Evolutionary conservation across 2,329 filamentous ascomycete species (phyloP), one percentile per base, ranked within the genome.

Genomic region (Fusarium multiceps): DNA sequence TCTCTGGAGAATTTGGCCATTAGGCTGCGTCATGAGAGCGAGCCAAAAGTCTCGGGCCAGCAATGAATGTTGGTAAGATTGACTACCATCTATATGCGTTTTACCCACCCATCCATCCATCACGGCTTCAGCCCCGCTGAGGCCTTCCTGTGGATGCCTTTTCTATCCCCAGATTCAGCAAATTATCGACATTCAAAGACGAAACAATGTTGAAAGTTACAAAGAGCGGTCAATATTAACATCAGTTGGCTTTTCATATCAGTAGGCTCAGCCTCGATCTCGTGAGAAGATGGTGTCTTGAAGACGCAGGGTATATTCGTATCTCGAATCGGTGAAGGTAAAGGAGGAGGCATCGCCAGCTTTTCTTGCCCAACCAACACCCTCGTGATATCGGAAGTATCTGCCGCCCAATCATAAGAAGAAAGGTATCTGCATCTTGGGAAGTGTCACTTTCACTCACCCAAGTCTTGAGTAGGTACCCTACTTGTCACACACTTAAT

Each of bases 61-160:
- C 20, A 45, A 30, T 30, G 16, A 30, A 57, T n/a, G 16, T 45
- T 46, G 25, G 45, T 13, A 41, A 43, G 27, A 46, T 58, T 34
- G 30, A 53, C 42, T 41, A 28, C 32, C 47, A 37, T 20, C 37
- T 37, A 25, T 28, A 30, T 49, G 28, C 20, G 37, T 20, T 34
- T 47, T 54, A 55, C 23, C 62, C 60, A 63, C 59, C 49, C 54
- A 68, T 14, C 51, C 64, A 63, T 25, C 59, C 45, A 63, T 43
- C 53, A 49, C 37, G 21, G 30, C 40, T 53, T 23, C 42, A 64
- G 43, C 63, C 58, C 58, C 54, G 50, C 50, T 64, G 65, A 68
- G 65, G 65, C 65, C 65, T 28, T 63, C 63, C 48, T 68, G 65
- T 55, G 49, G 53, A 59, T 45, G 59, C 53, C 63, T 67, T 57